phyloP scores from a whole-genome alignment of 106 monocot genomes.

The Allium sativum region DNA sequence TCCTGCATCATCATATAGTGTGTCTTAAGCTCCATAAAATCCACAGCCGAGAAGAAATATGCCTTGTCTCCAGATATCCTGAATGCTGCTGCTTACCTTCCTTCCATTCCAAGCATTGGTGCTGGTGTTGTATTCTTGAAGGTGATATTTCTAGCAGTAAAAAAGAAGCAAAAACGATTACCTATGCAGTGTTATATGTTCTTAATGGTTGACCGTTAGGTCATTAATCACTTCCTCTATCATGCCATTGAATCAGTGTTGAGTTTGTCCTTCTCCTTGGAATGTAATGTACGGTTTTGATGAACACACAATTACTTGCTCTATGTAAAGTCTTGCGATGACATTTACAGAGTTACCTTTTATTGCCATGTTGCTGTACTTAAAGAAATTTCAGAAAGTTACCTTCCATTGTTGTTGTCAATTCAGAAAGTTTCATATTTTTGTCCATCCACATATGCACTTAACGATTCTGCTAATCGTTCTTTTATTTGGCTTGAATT shows the following conservation, averaged over 20 bases:
- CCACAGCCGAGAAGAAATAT: conserved; percentile 83
- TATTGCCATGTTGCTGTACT: no score
- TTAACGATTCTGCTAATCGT: no score
- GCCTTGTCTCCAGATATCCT: conserved; percentile 95
- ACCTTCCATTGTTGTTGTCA: no score
- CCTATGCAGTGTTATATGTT: conserved; percentile 89
- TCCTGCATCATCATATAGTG: conserved; percentile 81
- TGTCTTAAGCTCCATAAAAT: conserved; percentile 94
- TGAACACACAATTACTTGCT: conserved; percentile 69
- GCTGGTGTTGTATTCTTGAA: conserved; percentile 97
- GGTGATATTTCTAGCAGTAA: conserved; percentile 90
- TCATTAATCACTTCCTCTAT: conserved; percentile 64
- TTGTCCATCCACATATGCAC: no score
- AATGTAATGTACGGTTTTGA: conserved; percentile 83
- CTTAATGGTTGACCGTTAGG: conserved; percentile 84
- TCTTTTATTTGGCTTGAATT: no score
- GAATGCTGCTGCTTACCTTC: conserved; percentile 88
- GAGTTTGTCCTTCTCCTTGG: conserved; percentile 47
- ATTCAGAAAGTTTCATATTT: no score
- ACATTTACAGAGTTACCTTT: no score
- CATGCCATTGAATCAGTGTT: conserved; percentile 91
- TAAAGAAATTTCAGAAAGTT: no score
- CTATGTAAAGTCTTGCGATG: no score
- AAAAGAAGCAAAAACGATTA: conserved; percentile 82
- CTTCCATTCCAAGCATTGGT: conserved; percentile 81